Percentiles rank a stretch among this genome's conserved stretches.
These are phyloP conservation scores for Fusarium chaquense DNA, from an alignment of 2,329 filamentous ascomycete genomes.

Conservation along the genomic window DNA sequence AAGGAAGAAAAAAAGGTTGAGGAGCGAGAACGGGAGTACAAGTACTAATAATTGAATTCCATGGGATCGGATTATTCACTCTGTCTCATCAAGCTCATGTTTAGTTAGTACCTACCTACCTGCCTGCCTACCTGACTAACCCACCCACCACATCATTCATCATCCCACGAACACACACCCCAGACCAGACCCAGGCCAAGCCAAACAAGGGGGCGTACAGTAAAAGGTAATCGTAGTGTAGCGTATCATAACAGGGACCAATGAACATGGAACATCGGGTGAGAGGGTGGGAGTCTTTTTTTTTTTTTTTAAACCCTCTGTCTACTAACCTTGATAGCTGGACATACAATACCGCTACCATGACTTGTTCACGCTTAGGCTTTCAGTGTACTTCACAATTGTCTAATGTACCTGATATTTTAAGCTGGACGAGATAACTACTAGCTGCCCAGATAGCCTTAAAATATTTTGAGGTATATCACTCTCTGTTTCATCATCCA, in stretches of 20 bases:
- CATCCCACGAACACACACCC: constrained; percentile 36
- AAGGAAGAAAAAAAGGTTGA: constrained; percentile 5
- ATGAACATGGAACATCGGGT: constrained; percentile 29
- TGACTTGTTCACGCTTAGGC: constrained; percentile 22
- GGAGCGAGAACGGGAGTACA: constrained; percentile 37
- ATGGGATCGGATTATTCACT: constrained; percentile 18
- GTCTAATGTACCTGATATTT: not conserved
- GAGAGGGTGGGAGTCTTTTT: constrained; percentile 34
- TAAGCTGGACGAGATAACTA: not conserved
- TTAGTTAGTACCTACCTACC: not conserved
- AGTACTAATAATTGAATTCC: constrained; percentile 42
- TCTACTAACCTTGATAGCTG: not conserved
- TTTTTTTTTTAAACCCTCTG: too few species aligned
- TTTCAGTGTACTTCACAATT: not conserved
- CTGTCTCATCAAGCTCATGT: constrained; percentile 6
- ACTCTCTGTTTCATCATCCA: not conserved
- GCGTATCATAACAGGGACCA: constrained; percentile 18
- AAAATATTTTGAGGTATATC: not conserved
- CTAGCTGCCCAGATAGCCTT: not conserved
- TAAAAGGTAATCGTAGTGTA: not conserved
- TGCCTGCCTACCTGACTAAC: not conserved
- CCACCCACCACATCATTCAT: constrained; percentile 38
- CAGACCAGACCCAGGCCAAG: not conserved
- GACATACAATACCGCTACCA: not conserved
- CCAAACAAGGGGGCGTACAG: constrained; percentile 2